Evolutionary conservation across 805 yeast genomes (phyloP).

Genomic region (Lachancea sp.): DNA sequence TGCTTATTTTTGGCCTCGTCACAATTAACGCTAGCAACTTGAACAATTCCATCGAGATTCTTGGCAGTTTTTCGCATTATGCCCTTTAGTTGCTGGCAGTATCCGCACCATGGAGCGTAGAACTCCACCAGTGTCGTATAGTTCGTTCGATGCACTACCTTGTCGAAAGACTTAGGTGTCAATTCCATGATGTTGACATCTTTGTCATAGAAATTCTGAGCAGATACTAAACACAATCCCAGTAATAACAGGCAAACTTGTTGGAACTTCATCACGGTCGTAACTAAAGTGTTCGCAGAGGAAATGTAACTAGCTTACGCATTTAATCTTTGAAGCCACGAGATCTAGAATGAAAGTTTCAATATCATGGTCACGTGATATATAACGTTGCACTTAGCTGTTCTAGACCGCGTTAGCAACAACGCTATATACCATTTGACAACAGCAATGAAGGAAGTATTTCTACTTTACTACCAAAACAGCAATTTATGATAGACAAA

Average conservation of each 20-base stretch:
- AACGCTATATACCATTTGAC: too few species aligned
- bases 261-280: not conserved
- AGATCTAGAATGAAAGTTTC: too few species aligned
- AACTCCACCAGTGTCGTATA: constrained; percentile 81
- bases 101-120: constrained; percentile 98
- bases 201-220: constrained; percentile 29
- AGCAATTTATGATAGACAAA: too few species aligned
- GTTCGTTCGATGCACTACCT: constrained; percentile 60
- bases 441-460: too few species aligned
- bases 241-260: not conserved
- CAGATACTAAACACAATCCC: constrained; percentile 4
- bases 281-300: not conserved
- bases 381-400: too few species aligned
- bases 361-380: too few species aligned
- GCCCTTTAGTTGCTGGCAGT: constrained; percentile 69
- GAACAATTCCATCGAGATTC: constrained; percentile 46
- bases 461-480: too few species aligned
- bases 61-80: constrained; percentile 60
- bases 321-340: not conserved
- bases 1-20: constrained; percentile 60
- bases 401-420: too few species aligned
- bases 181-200: constrained; percentile 47
- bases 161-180: constrained; percentile 52
- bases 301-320: not conserved
- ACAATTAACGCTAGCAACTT: constrained; percentile 83